A percentile compares a stretch with the other conserved stretches of the same genome.
phyloP scores from a whole-genome alignment of 768 basidiomycete species.

The Termitomyces heimii region DNA sequence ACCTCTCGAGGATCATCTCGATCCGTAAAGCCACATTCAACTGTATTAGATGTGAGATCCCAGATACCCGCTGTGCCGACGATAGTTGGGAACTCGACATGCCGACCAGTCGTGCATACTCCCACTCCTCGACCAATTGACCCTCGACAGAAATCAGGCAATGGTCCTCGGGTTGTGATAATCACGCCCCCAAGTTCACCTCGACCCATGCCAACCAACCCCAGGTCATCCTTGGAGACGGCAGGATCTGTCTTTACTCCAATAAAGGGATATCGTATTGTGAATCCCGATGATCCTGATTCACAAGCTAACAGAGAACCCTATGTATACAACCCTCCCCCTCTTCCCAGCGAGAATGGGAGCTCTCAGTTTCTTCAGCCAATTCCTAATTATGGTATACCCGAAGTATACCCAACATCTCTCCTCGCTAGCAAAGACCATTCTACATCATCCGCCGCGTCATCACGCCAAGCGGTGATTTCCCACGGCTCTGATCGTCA shows the following conservation, averaged over 20 bases:
- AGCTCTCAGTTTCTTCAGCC: constrained; percentile 13
- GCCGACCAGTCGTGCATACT: background rate
- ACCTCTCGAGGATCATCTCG: constrained; percentile 7
- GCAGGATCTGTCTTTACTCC: constrained; percentile 13
- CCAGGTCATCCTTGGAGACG: constrained; percentile 9
- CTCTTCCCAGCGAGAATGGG: constrained; percentile 10
- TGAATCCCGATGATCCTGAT: constrained; percentile 28
- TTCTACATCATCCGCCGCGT: background rate
- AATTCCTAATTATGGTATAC: background rate
- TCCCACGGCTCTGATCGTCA: background rate
- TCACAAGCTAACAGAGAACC: constrained; percentile 11
- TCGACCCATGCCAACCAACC: constrained; percentile 7
- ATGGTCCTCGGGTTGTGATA: constrained; percentile 27
- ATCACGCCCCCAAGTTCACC: constrained; percentile 26
- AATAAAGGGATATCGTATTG: constrained; percentile 21
- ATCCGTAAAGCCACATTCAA: background rate
- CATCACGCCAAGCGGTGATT: background rate
- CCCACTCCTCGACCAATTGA: background rate
- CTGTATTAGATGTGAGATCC: background rate
- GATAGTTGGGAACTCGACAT: background rate
- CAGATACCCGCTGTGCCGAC: background rate
- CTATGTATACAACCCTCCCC: constrained; percentile 16
- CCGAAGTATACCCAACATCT: background rate
- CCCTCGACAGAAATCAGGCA: background rate
- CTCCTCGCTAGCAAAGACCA: background rate